Evolutionary conservation across 2,329 filamentous ascomycete species (phyloP), one percentile per base, ranked within the genome.

Genomic region (Paraphoma sp.): DNA sequence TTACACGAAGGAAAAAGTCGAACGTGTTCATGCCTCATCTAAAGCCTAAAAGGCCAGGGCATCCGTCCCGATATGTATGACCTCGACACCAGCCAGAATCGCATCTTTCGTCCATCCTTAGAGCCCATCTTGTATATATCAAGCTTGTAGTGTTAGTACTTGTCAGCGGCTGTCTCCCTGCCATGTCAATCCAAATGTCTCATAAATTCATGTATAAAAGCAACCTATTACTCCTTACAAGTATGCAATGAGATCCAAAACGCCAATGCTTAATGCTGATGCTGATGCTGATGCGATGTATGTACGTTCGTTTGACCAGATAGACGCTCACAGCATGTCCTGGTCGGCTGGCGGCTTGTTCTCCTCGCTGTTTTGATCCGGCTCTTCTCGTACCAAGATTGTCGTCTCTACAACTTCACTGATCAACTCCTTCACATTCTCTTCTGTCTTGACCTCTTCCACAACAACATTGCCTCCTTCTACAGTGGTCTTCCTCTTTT

Each of bases 401-500:
- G 63, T 63, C 31, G 59, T 55, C 16, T 67, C 48, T 23, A 30
- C 46, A n/a, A 6, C 5, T 12, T 42, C 23, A 14, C 54, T 53
- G 11, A 42, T 6, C 10, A 36, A 10, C 14, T 36, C 49, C 46
- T 30, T 33, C 18, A 55, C 64, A 4, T 51, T 54, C 1, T 51
- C 54, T 6, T 62, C 61, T 17, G 68, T 66, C 0, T 58, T 64
- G 0, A 65, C 51, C 28, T 71, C 66, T 41, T 65, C 63, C 7
- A 65, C 62, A 8, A 73, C 64, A 53, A 67, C 69, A 8, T 63
- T 49, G 7, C 48, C 66, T 3, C 49, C 49, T 14, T 69, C 72
- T 2, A 60, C 51, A 2, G 56, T 62, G 23, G 54, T 62, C 53
- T 69, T 74, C 54, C 60, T 66, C 55, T 73, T 70, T 7, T 70